Evolutionary conservation across 106 monocot genomes (phyloP), one percentile per base, ranked within the genome.

Genomic region (Platanthera zijinensis): DNA sequence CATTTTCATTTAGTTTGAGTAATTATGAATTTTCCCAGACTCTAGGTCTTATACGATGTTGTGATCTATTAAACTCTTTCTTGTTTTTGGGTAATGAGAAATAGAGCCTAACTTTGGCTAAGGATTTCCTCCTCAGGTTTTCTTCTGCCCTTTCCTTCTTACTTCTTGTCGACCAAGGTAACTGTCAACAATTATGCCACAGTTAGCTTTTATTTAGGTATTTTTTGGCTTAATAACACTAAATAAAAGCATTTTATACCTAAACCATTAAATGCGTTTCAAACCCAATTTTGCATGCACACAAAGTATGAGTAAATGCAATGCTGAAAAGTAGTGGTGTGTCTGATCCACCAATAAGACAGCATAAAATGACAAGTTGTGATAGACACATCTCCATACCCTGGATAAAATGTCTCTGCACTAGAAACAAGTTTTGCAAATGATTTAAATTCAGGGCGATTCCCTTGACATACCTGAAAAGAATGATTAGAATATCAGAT

Each of bases 401-500:
- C 85, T 15, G 74, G 48, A 76, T 69, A 83, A 39, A 84, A 84
- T 56, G 74, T 81, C 51, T 83, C 47, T 25, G 83, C 83, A 73
- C 19, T n/a, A 51, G 83, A 82, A n/a, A 83, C 50, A 75, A 88
- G 79, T 49, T 86, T 76, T 69, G 78, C 30, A 49, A 93, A 83
- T 57, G 84, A 82, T 19, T 81, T 68, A 8, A 90, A 61, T 82
- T 86, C 81, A 59, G 90, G 90, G 8, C 88, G 82, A 18, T 81
- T 81, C 50, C 81, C 84, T 76, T 67, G 76, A 53, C 30, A 78
- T 74, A 90, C 82, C 93, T 93, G 86, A 51, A 82, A 74, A 48
- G 84, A 64, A 10, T 49, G 18, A 71, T 12, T 7, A 32, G 8
- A 50, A 77, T 56, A 67, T 75, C 56, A 80, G 30, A 61, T 14